Percentiles rank a stretch among this genome's conserved stretches.
Evolutionary conservation across 2,329 filamentous ascomycete species (phyloP).

Genomic region (Claviceps purpurea): DNA sequence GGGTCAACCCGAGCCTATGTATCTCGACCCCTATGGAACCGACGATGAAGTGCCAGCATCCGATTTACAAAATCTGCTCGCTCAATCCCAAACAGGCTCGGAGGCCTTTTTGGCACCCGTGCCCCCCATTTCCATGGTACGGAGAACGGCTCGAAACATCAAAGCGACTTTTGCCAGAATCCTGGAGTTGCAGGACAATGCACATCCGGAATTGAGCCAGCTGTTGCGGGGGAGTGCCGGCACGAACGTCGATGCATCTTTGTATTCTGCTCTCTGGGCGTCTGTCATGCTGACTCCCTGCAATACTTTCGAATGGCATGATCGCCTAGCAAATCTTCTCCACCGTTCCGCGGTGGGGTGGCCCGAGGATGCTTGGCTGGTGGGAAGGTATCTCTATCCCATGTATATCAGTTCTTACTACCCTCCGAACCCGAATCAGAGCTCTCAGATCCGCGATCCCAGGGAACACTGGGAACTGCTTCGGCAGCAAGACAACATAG

Average conservation of each 20-base stretch:
- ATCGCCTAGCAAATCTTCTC: constrained; percentile 51
- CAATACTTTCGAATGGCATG: constrained; percentile 38
- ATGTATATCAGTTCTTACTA: constrained; percentile 36
- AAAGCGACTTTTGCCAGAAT: constrained; percentile 44
- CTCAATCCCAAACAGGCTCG: constrained; percentile 26
- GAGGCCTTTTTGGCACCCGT: constrained; percentile 50
- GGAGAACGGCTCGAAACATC: constrained; percentile 66
- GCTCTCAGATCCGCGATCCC: constrained; percentile 10
- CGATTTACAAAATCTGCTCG: constrained; percentile 47
- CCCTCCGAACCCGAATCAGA: constrained; percentile 2
- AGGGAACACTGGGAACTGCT: constrained; percentile 21
- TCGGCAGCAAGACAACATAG: constrained; percentile 29
- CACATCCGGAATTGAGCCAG: constrained; percentile 17
- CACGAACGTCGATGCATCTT: constrained; percentile 40
- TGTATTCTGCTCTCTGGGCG: constrained; percentile 66
- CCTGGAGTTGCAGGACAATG: constrained; percentile 15
- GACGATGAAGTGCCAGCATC: constrained; percentile 50
- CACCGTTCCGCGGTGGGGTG: constrained; percentile 24
- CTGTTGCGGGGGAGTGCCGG: constrained; percentile 21
- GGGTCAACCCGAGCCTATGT: constrained; percentile 44
- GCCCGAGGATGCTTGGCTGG: constrained; percentile 56
- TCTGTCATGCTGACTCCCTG: constrained; percentile 41
- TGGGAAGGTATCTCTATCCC: constrained; percentile 52
- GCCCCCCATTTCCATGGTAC: constrained; percentile 51
- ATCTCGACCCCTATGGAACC: constrained; percentile 68